Conservation (phyloP, 139 green algal species). For the Pseudopediastrum boryanum region DNA sequence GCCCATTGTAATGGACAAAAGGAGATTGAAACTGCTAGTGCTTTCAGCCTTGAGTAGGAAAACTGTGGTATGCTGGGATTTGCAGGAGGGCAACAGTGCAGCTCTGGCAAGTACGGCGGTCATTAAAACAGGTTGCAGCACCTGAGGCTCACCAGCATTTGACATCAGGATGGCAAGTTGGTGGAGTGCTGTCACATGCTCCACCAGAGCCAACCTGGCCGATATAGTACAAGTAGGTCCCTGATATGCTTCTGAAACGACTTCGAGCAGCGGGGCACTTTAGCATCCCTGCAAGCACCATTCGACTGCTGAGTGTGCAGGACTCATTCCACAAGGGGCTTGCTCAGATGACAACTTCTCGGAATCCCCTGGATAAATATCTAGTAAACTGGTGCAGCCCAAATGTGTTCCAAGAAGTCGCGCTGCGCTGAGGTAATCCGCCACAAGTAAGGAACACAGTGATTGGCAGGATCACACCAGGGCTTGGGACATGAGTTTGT, state of each 20-base stretch:
- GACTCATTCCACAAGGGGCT: too few relatives aligned
- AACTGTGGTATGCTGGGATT: not conserved
- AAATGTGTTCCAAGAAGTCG: too few relatives aligned
- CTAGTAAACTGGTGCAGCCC: not conserved
- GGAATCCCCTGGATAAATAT: too few relatives aligned
- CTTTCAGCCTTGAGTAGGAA: not conserved
- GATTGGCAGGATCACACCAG: not conserved
- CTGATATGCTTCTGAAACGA: conserved; percentile 5
- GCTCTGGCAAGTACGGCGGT: too few relatives aligned
- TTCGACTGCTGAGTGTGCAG: not conserved
- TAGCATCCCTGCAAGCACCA: conserved; percentile 4
- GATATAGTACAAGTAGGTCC: conserved; percentile 21
- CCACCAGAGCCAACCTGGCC: not conserved
- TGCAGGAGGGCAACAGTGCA: not conserved
- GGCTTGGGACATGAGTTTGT: not conserved
- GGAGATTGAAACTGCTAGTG: not conserved
- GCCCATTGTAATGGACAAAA: not conserved
- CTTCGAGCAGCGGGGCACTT: not conserved
- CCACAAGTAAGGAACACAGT: not conserved
- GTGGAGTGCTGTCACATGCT: conserved; percentile 24
- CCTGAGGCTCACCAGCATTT: conserved; percentile 11
- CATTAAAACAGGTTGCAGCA: not conserved
- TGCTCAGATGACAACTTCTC: too few relatives aligned
- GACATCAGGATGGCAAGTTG: conserved; percentile 21
- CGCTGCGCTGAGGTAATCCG: not conserved